Evolutionary conservation across 2,329 filamentous ascomycete genomes (phyloP), one percentile per base, ranked within the genome.

Genomic region (Graphiopsis chlorocephala): DNA sequence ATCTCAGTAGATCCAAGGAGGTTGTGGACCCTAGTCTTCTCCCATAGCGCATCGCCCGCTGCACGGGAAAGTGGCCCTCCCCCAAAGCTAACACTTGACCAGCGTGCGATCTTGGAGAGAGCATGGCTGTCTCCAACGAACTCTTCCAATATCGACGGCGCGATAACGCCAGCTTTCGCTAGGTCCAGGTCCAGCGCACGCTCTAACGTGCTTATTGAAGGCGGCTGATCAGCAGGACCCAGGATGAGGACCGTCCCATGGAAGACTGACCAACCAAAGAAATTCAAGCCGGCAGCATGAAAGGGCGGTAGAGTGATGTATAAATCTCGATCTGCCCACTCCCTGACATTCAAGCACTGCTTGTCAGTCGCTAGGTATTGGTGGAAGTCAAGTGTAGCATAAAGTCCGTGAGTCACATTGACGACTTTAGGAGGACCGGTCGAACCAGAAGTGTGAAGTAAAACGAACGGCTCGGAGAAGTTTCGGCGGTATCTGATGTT

Each of bases 361-460:
- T 58, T 61, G 17, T 65, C 56, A 10, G 65, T 28, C 7, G 60
- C 60, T 20, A 67, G 61, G n/a, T 58, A 28, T 45, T 68, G 62
- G 28, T 67, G 65, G 23, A 20, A 23, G 31, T 64, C 62, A 15
- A 64, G 26, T 10, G 62, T 64, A 5, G 53, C n/a, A 15, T 45
- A 31, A 5, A 61, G 6, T 7, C 50, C 65, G 53, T 68, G 67
- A 3, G 31, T 58, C 15, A 61, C 33, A 11, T 28, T 29, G 20
- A 68, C 53, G 1, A 48, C 64, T 50, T 71, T 71, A 6, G 69
- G 69, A 11, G 66, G 23, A 3, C 68, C 68, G n/a, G 69, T 70
- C 31, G 59, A 65, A 20, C 69, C 69, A n/a, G 65, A 67, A 1
- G 69, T 71, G 50, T 70, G 69, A 0, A 71, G 63, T 4, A 71